Conservation (phyloP, 495 filamentous ascomycete species). For the Copromyces sp. region DNA sequence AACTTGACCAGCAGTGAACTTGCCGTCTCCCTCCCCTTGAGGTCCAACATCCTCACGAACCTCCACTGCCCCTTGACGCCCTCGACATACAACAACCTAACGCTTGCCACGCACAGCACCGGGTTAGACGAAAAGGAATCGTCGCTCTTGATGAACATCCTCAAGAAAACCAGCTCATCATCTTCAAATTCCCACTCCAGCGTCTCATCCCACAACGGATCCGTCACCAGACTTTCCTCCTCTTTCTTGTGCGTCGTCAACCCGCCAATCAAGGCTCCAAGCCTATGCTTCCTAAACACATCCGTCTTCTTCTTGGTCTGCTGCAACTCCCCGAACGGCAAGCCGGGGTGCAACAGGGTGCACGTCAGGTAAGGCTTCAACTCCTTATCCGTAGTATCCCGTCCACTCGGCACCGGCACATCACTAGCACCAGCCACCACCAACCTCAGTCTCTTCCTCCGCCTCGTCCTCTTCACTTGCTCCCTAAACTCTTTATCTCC, state of each 20-base stretch:
- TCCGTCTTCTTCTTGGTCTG: conserved; percentile 41
- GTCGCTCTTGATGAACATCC: conserved; percentile 45
- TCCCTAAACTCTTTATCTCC: background rate
- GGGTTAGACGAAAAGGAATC: conserved; percentile 41
- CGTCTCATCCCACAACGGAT: conserved; percentile 43
- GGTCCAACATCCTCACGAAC: conserved; percentile 44
- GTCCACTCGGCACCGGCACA: conserved; percentile 30
- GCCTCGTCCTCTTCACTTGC: conserved; percentile 14
- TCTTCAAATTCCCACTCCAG: conserved; percentile 47
- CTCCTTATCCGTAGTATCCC: conserved; percentile 18
- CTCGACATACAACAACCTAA: conserved; percentile 36
- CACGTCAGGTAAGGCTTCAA: conserved; percentile 46
- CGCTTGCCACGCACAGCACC: conserved; percentile 34
- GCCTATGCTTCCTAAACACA: conserved; percentile 36
- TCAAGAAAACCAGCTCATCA: conserved; percentile 42
- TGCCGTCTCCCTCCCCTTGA: conserved; percentile 40
- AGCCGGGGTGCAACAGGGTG: conserved; percentile 33
- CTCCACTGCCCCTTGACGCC: conserved; percentile 31
- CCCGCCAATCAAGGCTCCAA: conserved; percentile 26
- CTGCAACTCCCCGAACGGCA: conserved; percentile 15
- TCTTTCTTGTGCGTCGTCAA: background rate
- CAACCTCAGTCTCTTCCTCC: conserved; percentile 27
- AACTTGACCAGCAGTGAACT: conserved; percentile 43
- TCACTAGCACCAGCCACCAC: conserved; percentile 42
- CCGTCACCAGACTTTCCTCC: conserved; percentile 33